phyloP scores from a whole-genome alignment of 2,329 filamentous ascomycete genomes.

The Diplocarpon rosae region DNA sequence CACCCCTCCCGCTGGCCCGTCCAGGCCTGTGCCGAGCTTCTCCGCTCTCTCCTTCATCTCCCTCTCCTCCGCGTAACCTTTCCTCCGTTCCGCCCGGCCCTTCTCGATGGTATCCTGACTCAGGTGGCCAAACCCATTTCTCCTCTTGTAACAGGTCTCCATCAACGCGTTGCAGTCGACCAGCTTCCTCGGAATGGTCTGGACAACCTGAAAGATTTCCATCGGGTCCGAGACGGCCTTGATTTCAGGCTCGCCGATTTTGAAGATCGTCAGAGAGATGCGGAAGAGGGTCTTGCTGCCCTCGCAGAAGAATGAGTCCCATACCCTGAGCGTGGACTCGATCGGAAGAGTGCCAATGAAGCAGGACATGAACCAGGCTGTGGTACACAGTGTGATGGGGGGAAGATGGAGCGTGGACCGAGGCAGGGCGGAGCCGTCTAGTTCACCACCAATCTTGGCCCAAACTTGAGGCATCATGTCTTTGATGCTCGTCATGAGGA shows the following conservation, averaged over 20 bases:
- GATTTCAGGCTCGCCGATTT: slow-evolving; percentile 73
- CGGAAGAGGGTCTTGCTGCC: slow-evolving; percentile 90
- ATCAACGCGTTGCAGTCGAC: slow-evolving; percentile 74
- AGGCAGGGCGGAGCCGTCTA: slow-evolving; percentile 35
- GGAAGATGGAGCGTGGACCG: slow-evolving; percentile 49
- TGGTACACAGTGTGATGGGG: slow-evolving; percentile 84
- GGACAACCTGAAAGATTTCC: slow-evolving; percentile 93
- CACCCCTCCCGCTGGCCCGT: slow-evolving; percentile 2
- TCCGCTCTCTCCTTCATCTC: slow-evolving; percentile 9
- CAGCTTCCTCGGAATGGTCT: slow-evolving; percentile 70
- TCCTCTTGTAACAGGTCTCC: slow-evolving; percentile 71
- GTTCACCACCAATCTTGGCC: slow-evolving; percentile 74
- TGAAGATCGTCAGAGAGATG: slow-evolving; percentile 84
- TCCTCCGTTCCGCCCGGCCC: slow-evolving; percentile 57
- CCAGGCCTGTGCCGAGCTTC: background rate
- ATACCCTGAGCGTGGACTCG: slow-evolving; percentile 82
- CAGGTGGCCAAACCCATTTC: slow-evolving; percentile 70
- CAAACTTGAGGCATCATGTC: slow-evolving; percentile 76
- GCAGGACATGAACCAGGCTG: slow-evolving; percentile 96
- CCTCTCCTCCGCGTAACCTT: slow-evolving; percentile 29
- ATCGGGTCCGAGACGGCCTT: slow-evolving; percentile 72
- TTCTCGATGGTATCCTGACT: slow-evolving; percentile 75
- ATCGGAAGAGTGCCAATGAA: slow-evolving; percentile 89
- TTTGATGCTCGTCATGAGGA: slow-evolving; percentile 77
- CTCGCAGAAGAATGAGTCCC: slow-evolving; percentile 95